Evolutionary conservation across 2,329 filamentous ascomycete genomes (phyloP).

Genomic region (Stachybotrys elegans): DNA sequence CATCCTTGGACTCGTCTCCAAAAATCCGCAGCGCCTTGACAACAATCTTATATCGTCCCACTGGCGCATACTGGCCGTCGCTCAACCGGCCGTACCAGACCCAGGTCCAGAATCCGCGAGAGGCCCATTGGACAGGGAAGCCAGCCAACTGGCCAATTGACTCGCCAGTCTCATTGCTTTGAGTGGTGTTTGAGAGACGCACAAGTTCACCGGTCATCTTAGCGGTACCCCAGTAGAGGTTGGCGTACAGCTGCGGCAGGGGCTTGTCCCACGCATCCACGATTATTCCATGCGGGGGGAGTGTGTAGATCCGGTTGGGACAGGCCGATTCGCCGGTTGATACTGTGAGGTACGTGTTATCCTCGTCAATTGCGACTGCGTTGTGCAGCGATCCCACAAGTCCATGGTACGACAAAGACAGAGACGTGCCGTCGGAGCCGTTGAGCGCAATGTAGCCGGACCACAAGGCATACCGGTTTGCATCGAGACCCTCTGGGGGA

Average conservation of each 20-base stretch:
- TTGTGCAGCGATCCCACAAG: slow-evolving; percentile 28
- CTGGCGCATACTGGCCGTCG: slow-evolving; percentile 39
- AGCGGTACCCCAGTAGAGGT: slow-evolving; percentile 39
- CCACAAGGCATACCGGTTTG: slow-evolving; percentile 33
- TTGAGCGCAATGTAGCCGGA: slow-evolving; percentile 37
- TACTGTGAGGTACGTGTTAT: slow-evolving; percentile 21
- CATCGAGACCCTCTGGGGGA: slow-evolving; percentile 30
- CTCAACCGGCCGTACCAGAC: slow-evolving; percentile 42
- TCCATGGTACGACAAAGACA: slow-evolving; percentile 37
- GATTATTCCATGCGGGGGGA: slow-evolving; percentile 7
- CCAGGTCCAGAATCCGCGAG: slow-evolving; percentile 17
- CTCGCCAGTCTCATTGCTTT: slow-evolving; percentile 24
- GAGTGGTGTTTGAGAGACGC: slow-evolving; percentile 23
- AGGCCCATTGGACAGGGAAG: slow-evolving; percentile 32
- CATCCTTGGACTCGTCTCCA: slow-evolving; percentile 28
- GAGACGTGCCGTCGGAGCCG: slow-evolving; percentile 29
- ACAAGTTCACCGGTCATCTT: slow-evolving; percentile 41
- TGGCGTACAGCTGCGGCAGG: neutral
- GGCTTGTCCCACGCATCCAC: neutral
- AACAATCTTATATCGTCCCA: slow-evolving; percentile 37
- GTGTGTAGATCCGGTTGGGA: slow-evolving; percentile 21
- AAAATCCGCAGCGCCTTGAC: slow-evolving; percentile 39
- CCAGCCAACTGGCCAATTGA: slow-evolving; percentile 35
- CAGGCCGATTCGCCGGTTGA: slow-evolving; percentile 24
- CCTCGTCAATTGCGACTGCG: slow-evolving; percentile 15